These are phyloP conservation scores for Solanum dulcamara DNA, from an alignment of 257 asterid species.

Conservation along the genomic window DNA sequence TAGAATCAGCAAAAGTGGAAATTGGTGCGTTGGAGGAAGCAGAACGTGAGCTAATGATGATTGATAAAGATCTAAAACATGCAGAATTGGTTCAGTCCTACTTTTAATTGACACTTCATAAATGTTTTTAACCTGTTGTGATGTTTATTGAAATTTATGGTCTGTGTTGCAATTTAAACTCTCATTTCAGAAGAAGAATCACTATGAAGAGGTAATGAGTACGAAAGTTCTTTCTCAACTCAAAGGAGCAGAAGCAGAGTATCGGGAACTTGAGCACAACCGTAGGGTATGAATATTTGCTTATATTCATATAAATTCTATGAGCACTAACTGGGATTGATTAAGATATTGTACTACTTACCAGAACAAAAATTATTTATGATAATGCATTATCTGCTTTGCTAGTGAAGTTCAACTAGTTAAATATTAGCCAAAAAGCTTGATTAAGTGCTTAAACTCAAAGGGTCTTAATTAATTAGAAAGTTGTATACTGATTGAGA, in stretches of 20 bases:
- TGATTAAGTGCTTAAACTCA: neutral
- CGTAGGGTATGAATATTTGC: conserved; percentile 40
- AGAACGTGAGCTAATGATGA: conserved; percentile 42
- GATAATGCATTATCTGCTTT: neutral
- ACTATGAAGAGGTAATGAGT: conserved; percentile 47
- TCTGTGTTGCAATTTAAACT: neutral
- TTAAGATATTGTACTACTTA: neutral
- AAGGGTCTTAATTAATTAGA: neutral
- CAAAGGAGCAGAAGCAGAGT: conserved; percentile 38
- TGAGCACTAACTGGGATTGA: neutral
- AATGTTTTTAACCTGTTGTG: neutral
- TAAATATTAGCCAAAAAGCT: neutral
- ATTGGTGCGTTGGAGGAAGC: conserved; percentile 58
- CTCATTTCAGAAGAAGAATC: conserved; percentile 42
- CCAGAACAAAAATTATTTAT: neutral
- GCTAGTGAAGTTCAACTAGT: neutral
- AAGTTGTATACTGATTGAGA: neutral
- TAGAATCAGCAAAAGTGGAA: conserved; percentile 67
- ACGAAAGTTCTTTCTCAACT: conserved; percentile 40
- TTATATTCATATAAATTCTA: neutral
- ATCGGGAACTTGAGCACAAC: conserved; percentile 44
- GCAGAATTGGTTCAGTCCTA: conserved; percentile 39
- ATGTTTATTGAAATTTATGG: neutral
- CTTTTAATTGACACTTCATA: conserved; percentile 5
- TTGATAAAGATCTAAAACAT: conserved; percentile 35